Evolutionary conservation across 177 flowering plant genomes (phyloP), one percentile per base, ranked within the genome.

Genomic region (Tripterygium wilfordii): DNA sequence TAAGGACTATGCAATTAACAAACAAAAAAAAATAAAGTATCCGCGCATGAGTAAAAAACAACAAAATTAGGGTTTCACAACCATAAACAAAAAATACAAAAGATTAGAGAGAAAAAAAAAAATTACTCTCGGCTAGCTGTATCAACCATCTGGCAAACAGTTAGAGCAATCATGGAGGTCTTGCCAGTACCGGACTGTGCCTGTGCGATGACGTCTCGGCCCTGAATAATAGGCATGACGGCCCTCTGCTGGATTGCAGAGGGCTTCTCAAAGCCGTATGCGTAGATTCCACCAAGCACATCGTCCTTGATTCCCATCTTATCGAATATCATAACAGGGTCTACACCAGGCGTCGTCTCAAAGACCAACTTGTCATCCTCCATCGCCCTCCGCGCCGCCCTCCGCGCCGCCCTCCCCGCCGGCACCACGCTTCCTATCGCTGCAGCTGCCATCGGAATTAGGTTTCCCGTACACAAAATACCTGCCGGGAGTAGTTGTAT

Each of bases 241-340:
- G 95, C 97, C 10, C 97, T 62, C 69, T 87, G 96, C 53, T 90
- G 97, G n/a, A 90, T 87, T 3, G 95, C 97, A 9, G 97, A 90
- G 4, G 97, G 97, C 60, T 87, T 90, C 72, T 42, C 17, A 9
- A 42, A 42, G 16, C 96, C 96, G 51, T 81, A 82, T 5, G 56
- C 64, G 64, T 91, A 91, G 39, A 88, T 77, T 7, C 98, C 98
- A 1, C 98, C 73, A 8, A 91, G 75, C n/a, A 91, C 70, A 23
- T 83, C 86, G 57, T 91, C 87, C 30, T 65, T 74, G 4, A 91
- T 72, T 2, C 92, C 96, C 98, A 91, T 91, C 62, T 75, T 61
- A 31, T 85, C 96, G 71, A 91, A 91, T 51, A 72, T 74, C 48
- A 48, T 10, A 15, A 88, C 65, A 1, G 83, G 74, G 59, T 91